Base-by-base conservation (phyloP, 2,329 filamentous ascomycete genomes). In the Trichophyton rubrum region DNA sequence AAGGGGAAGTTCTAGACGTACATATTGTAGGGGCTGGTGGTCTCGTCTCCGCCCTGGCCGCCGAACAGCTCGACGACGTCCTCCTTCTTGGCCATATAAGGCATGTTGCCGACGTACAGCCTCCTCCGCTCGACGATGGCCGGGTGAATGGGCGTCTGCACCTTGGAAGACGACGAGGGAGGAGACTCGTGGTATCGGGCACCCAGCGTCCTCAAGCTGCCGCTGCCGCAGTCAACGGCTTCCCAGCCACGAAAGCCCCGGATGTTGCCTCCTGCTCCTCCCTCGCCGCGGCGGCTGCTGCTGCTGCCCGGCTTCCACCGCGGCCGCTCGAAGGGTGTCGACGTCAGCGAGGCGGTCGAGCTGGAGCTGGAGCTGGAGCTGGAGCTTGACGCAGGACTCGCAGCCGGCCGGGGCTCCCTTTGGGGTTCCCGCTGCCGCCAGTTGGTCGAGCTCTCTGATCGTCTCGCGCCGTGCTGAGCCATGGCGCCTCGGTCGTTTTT, bases 101-200 rank as follows among this genome's bases (percentile, higher is more conserved):
- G 76, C 67, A 82, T 73, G 63, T 81, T 82, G 60, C 80, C 80
- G 11, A 83, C 75, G 64, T 82, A 82, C 3, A 83, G 69, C 40
- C 78, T 72, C 53, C 75, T 74, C 17, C 75, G 74, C 61, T 74
- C 73, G 3, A 67, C 69, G 45, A 75, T 73, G 11, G 73, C 71
- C 35, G 38, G 56, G 35, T 40, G 35, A 43, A 24, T 17, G 38
- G 56, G 33, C 8, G 38, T 8, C 33, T 30, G 38, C 15, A 13
- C 33, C 5, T 9, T 4, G 11, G n/a, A n/a, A 35, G 49, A n/a
- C 22, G 56, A 15, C 15, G 56, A 22, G 41, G 56, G 35, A 5
- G 56, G 56, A 24, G 56, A 27, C n/a, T 55, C 49, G 17, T 55
- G 49, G 30, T 55, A 55, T 11, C 49, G 24, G 33, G 27, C n/a